Evolutionary conservation across 495 filamentous ascomycete genomes (phyloP).

Genomic region (Neurospora sublineolata): DNA sequence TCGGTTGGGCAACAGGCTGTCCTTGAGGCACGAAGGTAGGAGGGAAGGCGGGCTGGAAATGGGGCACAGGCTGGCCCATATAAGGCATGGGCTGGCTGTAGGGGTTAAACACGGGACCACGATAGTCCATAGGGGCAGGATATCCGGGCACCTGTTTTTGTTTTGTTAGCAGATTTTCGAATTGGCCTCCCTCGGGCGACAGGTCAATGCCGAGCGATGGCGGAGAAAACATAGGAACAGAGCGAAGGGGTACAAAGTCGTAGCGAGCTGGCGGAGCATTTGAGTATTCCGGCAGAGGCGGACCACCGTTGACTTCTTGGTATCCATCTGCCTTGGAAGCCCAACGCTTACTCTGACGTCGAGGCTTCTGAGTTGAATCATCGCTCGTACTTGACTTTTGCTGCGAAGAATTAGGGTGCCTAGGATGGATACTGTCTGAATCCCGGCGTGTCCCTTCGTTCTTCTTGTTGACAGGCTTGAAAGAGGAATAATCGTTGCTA

Average conservation of each 20-base stretch:
- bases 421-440: conserved; percentile 31
- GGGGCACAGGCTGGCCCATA: conserved; percentile 36
- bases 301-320: conserved; percentile 13
- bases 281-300: conserved; percentile 11
- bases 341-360: conserved; percentile 32
- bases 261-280: conserved; percentile 15
- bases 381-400: conserved; percentile 12
- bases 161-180: conserved; percentile 64
- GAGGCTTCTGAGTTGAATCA: conserved; percentile 18
- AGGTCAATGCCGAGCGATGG: conserved; percentile 39
- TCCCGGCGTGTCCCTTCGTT: conserved; percentile 30
- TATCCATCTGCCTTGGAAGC: conserved; percentile 17
- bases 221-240: conserved; percentile 25
- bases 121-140: conserved; percentile 14
- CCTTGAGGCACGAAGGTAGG: conserved; percentile 34
- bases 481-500: conserved; percentile 21
- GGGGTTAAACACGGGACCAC: conserved; percentile 35
- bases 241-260: conserved; percentile 18
- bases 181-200: conserved; percentile 55
- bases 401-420: conserved; percentile 20
- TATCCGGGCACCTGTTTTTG: conserved; percentile 46
- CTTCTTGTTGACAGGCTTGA: conserved; percentile 26
- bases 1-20: conserved; percentile 47
- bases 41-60: conserved; percentile 34
- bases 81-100: conserved; percentile 22